Conservation (phyloP, 1,139 yeast genomes). For the Pichia sp. region DNA sequence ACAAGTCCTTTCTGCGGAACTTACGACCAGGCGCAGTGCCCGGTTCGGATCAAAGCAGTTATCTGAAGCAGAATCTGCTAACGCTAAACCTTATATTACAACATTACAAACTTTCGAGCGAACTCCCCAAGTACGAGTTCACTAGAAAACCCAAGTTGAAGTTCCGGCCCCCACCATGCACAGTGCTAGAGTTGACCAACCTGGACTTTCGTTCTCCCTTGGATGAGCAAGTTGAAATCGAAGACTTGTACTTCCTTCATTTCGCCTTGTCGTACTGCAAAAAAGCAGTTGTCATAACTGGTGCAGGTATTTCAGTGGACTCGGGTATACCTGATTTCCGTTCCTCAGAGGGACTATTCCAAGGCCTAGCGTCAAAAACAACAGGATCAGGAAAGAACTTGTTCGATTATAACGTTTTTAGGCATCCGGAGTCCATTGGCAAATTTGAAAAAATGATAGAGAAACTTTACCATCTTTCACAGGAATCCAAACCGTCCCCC, state of each 20-base stretch:
- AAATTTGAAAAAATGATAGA: constrained; percentile 73
- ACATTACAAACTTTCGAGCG: constrained; percentile 6
- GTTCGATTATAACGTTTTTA: constrained; percentile 76
- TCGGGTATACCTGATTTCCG: constrained; percentile 92
- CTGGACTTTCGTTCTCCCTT: constrained; percentile 28
- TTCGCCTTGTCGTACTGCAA: constrained; percentile 46
- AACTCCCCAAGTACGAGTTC: constrained; percentile 15
- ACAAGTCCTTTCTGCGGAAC: neutral
- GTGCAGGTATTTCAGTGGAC: constrained; percentile 87
- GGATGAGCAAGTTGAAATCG: constrained; percentile 33
- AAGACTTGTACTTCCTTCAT: constrained; percentile 40
- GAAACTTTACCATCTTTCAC: constrained; percentile 54
- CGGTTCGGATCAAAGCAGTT: neutral
- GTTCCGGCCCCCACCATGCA: constrained; percentile 41
- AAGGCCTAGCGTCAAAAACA: constrained; percentile 40
- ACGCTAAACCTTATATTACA: constrained; percentile 1
- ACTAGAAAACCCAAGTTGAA: constrained; percentile 37
- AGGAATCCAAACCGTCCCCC: constrained; percentile 60
- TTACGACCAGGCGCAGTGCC: neutral
- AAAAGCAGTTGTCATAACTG: constrained; percentile 57
- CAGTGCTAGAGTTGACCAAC: constrained; percentile 35
- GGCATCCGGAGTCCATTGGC: constrained; percentile 55
- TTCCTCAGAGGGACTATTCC: constrained; percentile 71
- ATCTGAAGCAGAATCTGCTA: neutral
- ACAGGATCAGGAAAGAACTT: constrained; percentile 66